Conservation (phyloP, 2,329 filamentous ascomycete genomes). For the Apiospora malaysiana region DNA sequence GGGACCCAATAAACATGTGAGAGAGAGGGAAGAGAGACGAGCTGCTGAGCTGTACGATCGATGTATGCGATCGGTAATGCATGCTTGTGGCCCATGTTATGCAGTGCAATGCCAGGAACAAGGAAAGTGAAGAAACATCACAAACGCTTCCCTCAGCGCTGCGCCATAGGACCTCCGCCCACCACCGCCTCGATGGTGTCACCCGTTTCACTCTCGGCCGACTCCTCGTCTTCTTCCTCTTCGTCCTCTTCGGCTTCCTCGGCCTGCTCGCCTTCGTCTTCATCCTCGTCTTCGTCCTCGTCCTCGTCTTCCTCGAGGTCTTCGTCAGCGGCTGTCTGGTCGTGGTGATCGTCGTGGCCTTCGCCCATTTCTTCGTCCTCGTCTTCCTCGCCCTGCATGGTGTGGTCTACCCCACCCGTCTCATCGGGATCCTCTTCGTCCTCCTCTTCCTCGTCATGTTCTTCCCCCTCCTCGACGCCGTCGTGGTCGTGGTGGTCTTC, state of each 20-base stretch:
- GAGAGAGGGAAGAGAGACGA: not conserved
- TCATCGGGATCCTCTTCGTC: conserved; percentile 23
- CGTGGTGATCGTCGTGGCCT: conserved; percentile 23
- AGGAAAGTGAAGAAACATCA: not conserved
- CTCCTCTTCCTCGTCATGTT: conserved; percentile 28
- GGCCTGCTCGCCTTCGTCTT: conserved; percentile 28
- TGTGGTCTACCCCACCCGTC: conserved; percentile 29
- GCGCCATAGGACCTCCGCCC: conserved; percentile 4
- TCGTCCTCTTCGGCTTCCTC: conserved; percentile 24
- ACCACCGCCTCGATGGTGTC: not conserved
- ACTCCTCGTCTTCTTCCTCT: not conserved
- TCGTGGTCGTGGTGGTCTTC: conserved; percentile 8
- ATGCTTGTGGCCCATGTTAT: not conserved
- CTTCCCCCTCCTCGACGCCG: conserved; percentile 33
- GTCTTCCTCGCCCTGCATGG: conserved; percentile 28
- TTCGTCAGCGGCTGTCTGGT: conserved; percentile 28
- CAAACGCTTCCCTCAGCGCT: not conserved
- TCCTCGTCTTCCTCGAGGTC: conserved; percentile 29
- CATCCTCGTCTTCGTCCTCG: conserved; percentile 32
- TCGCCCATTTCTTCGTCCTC: conserved; percentile 26
- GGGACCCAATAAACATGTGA: not conserved
- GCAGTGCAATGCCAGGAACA: conserved; percentile 5
- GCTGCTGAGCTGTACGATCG: not conserved
- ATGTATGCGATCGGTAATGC: not conserved
- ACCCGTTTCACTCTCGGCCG: conserved; percentile 11